These are phyloP conservation scores for Aspergillus ochraceoroseus DNA, from an alignment of 2,329 filamentous ascomycete genomes.

Conservation along the genomic window DNA sequence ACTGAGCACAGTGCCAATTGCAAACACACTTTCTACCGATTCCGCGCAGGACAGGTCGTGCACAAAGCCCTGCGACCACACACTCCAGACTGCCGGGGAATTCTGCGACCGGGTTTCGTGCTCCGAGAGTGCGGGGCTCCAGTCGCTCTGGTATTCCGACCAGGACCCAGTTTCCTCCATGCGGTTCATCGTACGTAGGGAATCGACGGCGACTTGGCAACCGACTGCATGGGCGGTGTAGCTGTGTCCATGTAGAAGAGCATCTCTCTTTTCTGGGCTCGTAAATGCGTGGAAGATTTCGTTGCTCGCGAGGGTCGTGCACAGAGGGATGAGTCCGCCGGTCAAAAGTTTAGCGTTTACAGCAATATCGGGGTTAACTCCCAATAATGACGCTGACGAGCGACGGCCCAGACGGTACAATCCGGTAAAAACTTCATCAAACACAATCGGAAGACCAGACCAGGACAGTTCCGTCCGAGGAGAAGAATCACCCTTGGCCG, in stretches of 20 bases:
- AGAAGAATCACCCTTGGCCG: slow-evolving; percentile 20
- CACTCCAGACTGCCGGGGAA: slow-evolving; percentile 55
- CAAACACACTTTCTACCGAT: slow-evolving; percentile 62
- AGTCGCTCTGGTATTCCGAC: slow-evolving; percentile 52
- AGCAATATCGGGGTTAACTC: slow-evolving; percentile 65
- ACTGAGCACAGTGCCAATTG: slow-evolving; percentile 68
- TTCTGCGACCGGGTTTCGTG: background rate
- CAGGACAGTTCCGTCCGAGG: slow-evolving; percentile 44
- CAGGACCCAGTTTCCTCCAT: slow-evolving; percentile 57
- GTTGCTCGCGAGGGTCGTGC: slow-evolving; percentile 68
- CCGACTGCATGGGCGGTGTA: slow-evolving; percentile 82
- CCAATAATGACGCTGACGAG: slow-evolving; percentile 65
- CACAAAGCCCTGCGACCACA: slow-evolving; percentile 63
- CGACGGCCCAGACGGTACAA: slow-evolving; percentile 74
- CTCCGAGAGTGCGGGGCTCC: slow-evolving; percentile 29
- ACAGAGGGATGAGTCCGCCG: slow-evolving; percentile 71
- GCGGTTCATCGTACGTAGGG: slow-evolving; percentile 54
- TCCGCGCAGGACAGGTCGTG: slow-evolving; percentile 53
- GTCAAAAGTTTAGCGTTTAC: slow-evolving; percentile 82
- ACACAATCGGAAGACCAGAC: slow-evolving; percentile 71
- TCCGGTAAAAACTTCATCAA: slow-evolving; percentile 85
- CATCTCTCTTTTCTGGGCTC: slow-evolving; percentile 69
- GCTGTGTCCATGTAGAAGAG: slow-evolving; percentile 76
- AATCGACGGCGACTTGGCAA: slow-evolving; percentile 69
- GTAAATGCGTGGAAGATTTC: slow-evolving; percentile 68